Evolutionary conservation across 768 basidiomycete species (phyloP), one percentile per base, ranked within the genome.

Genomic region (Podaxis mareebaensis): DNA sequence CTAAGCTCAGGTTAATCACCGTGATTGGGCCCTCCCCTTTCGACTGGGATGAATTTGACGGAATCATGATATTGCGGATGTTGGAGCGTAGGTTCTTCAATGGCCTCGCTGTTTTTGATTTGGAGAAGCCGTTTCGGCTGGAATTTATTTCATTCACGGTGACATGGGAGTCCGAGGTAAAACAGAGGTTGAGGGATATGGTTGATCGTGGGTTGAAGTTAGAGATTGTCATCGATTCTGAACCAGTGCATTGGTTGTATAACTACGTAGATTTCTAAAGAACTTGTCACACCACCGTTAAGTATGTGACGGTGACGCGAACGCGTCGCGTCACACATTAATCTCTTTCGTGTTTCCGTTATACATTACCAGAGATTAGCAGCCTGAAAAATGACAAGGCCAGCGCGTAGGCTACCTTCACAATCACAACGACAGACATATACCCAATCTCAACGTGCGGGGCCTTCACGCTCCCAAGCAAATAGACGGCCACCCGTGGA

Each of bases 401-500:
- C 52, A 36, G 4, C 61, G 30, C 55, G 66, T 42, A 64, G 64
- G 30, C 55, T 55, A 40, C 38, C 58, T 20, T 51, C 58, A 22
- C 62, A 60, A 39, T 53, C 48, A 7, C 65, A 60, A 24, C 22
- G 26, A 28, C 53, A 36, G 52, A 46, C 62, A 15, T 30, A 42
- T 39, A 51, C 60, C 4, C 65, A 62, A 36, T 51, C 57, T 2
- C 63, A 66, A 24, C 59, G 60, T 8, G 58, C 58, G 17, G 64
- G 64, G 6, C 64, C 64, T 33, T 60, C 64, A 24, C 58, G 54
- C 7, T 48, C 64, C 24, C 58, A 64, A 42, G 49, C 48, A n/a
- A n/a, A 10, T 17, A 49, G 63, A n/a, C 52, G 61, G 42, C 52
- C 33, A 4, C 64, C 56, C 1, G 33, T 49, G 3, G 64, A 60